phyloP scores from a whole-genome alignment of 805 yeast genomes.

The Candida dendrica region DNA sequence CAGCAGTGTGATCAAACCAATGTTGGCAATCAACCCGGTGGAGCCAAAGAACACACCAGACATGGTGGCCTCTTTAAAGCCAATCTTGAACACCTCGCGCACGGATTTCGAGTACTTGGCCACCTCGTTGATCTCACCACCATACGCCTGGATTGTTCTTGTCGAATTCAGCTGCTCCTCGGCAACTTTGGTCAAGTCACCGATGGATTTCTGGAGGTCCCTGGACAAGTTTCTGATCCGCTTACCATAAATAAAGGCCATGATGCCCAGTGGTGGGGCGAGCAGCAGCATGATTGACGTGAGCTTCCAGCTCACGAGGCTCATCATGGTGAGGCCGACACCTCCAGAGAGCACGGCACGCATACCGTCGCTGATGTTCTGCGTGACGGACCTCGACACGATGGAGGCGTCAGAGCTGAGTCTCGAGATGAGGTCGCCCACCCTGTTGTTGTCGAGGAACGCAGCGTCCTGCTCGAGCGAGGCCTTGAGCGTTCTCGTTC shows the following conservation, averaged over 20 bases:
- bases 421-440: conserved; percentile 88
- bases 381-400: conserved; percentile 79
- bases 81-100: conserved; percentile 54
- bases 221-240: conserved; percentile 68
- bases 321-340: conserved; percentile 90
- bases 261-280: conserved; percentile 75
- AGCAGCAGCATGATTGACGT: conserved; percentile 75
- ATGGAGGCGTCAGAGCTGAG: conserved; percentile 84
- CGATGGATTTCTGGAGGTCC: conserved; percentile 76
- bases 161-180: conserved; percentile 87
- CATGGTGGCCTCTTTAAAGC: conserved; percentile 72
- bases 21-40: conserved; percentile 81
- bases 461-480: conserved; percentile 81
- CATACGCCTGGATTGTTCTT: conserved; percentile 83
- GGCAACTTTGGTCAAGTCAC: conserved; percentile 79
- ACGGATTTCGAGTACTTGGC: conserved; percentile 69
- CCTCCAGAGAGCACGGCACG: conserved; percentile 74
- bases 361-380: conserved; percentile 87
- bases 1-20: conserved; percentile 68
- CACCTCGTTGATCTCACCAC: conserved; percentile 76
- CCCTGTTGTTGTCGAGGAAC: conserved; percentile 82
- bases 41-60: conserved; percentile 72
- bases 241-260: conserved; percentile 79
- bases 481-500: conserved; percentile 70
- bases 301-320: conserved; percentile 73